Conservation (phyloP, 345 rosid species). For the Angophora floribunda region DNA sequence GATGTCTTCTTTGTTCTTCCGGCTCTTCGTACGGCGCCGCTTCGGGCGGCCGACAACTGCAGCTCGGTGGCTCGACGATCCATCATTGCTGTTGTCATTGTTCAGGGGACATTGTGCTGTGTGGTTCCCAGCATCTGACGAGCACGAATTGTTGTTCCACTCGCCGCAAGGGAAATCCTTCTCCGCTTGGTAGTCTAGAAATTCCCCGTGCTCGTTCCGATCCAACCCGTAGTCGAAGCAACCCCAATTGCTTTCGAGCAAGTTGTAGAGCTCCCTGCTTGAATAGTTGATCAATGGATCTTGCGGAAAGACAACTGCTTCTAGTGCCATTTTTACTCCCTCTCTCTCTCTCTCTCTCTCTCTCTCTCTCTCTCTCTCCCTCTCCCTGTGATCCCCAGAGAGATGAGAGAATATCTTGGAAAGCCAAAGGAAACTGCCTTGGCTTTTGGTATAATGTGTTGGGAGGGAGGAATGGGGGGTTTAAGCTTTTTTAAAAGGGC, state of each 20-base stretch:
- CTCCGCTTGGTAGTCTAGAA: constrained; percentile 30
- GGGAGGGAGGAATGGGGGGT: constrained; percentile 2
- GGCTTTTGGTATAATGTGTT: neutral
- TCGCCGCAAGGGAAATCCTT: constrained; percentile 14
- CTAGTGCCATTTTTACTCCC: constrained; percentile 49
- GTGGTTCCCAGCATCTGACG: neutral
- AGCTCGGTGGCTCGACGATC: neutral
- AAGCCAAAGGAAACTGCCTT: neutral
- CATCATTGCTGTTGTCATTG: neutral
- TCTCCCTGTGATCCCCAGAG: neutral
- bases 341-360: neutral
- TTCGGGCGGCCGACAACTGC: constrained; percentile 21
- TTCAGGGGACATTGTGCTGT: neutral
- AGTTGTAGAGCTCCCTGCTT: constrained; percentile 32
- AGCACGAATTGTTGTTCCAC: constrained; percentile 2
- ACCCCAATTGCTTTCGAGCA: constrained; percentile 28
- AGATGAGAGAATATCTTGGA: neutral
- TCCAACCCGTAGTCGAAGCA: constrained; percentile 5
- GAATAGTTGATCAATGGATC: constrained; percentile 23
- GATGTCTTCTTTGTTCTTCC: constrained; percentile 75
- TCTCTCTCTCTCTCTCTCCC: neutral
- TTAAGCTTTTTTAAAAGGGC: constrained; percentile 26
- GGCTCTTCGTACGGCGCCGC: constrained; percentile 51
- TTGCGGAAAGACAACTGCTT: constrained; percentile 49
- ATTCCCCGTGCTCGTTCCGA: constrained; percentile 8